Evolutionary conservation across 768 basidiomycete species (phyloP).

Genomic region (Mycena haematopus): DNA sequence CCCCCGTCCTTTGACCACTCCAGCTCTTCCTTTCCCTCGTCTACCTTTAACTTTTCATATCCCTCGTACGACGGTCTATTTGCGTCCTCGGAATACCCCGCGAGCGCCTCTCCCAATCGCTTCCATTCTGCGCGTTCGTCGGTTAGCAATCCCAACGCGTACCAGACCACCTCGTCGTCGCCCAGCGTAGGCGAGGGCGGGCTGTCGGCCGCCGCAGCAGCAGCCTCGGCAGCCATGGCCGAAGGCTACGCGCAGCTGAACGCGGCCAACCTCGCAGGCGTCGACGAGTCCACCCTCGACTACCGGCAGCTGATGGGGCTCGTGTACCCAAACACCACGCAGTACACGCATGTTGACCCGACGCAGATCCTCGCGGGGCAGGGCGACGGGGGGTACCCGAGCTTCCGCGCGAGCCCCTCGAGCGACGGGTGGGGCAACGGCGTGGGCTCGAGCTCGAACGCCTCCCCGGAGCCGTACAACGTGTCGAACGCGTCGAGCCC

Average conservation of each 20-base stretch:
- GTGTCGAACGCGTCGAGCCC: constrained; percentile 76
- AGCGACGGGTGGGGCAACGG: constrained; percentile 85
- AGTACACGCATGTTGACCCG: constrained; percentile 87
- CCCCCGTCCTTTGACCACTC: constrained; percentile 41
- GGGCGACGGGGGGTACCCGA: constrained; percentile 48
- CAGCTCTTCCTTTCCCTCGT: constrained; percentile 65
- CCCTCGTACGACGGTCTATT: constrained; percentile 71
- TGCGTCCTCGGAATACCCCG: constrained; percentile 48
- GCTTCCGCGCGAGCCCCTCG: constrained; percentile 77
- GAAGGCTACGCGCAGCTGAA: constrained; percentile 75
- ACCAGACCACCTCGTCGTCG: constrained; percentile 39
- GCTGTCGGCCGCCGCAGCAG: constrained; percentile 68
- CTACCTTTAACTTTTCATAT: constrained; percentile 76
- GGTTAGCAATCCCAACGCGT: constrained; percentile 27
- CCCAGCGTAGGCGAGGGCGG: constrained; percentile 47
- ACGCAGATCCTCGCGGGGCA: constrained; percentile 73
- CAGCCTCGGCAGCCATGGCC: constrained; percentile 72
- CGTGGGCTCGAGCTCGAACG: constrained; percentile 67
- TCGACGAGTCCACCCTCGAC: constrained; percentile 65
- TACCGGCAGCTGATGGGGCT: constrained; percentile 73
- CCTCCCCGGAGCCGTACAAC: constrained; percentile 78
- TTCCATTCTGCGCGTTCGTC: constrained; percentile 34
- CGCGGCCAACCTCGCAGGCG: constrained; percentile 54
- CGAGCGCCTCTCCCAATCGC: constrained; percentile 22
- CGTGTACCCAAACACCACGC: constrained; percentile 63